Evolutionary conservation across 306 rosid genomes (phyloP), one percentile per base, ranked within the genome.

Genomic region (Sicyos edulis): DNA sequence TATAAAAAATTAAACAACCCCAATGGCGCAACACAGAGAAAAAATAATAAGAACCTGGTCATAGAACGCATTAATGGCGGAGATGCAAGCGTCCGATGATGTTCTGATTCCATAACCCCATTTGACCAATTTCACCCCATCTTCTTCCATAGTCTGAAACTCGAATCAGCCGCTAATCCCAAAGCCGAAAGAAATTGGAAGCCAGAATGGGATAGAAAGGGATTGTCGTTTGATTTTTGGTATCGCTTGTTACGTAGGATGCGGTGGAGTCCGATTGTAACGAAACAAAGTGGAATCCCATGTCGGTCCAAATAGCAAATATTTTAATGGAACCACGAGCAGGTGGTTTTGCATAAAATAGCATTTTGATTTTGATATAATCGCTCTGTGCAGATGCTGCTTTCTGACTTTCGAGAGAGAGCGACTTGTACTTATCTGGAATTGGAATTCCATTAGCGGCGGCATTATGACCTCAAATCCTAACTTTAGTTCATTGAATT

Each of bases 51-150:
- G 40, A 47, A 58, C 98, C 96, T 90, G 92, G 55, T 82, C 65
- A 55, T 90, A 93, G 77, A 80, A 90, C 50, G 78, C 82, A 77
- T 93, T 85, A 76, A 93, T 88, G 76, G 92, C 81, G 55, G 92
- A 82, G 53, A 93, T 70, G 81, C 98, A 93, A 26, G 80, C 73
- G 8, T 90, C 88, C 24, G 98, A 93, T 4, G 83, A 83, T 17
- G 95, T 90, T 75, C 74, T 70, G 21, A 93, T 80, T 74, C 82
- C 84, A 76, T 90, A 93, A 0, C 98, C 98, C 87, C 92, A 90
- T 76, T 21, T 77, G 75, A 78, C 80, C 62, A 84, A 71, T 77
- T 82, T 86, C 67, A 87, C 57, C 49, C 42, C 66, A 55, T 58
- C 78, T 42, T 81, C 87, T 42, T 81, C 87, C 97, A 87, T 90